phyloP scores from a whole-genome alignment of 2,329 filamentous ascomycete genomes.

The Aspergillus brunneoviolaceus region DNA sequence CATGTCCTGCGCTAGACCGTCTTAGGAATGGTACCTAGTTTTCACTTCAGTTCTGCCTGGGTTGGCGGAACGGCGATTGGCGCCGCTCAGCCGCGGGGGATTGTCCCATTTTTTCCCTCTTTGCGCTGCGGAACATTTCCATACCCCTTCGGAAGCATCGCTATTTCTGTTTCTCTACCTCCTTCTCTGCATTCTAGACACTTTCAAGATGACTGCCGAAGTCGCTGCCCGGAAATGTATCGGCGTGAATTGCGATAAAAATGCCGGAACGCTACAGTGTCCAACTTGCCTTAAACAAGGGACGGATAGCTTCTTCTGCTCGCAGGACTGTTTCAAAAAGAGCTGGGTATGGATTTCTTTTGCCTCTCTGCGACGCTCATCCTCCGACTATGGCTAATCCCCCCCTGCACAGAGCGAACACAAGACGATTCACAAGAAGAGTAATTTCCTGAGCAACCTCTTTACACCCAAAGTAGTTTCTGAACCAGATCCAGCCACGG shows the following conservation, averaged over 20 bases:
- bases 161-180: not conserved
- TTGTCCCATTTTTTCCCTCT: slow-evolving; percentile 12
- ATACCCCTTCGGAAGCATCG: not conserved
- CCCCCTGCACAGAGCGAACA: slow-evolving; percentile 64
- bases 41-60: not conserved
- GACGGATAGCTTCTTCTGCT: slow-evolving; percentile 93
- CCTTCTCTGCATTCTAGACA: not conserved
- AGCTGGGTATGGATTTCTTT: slow-evolving; percentile 75
- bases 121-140: slow-evolving; percentile 3
- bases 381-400: slow-evolving; percentile 15
- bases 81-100: slow-evolving; percentile 9
- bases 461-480: slow-evolving; percentile 78
- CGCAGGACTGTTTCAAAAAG: slow-evolving; percentile 97
- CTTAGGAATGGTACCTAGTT: not conserved
- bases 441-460: slow-evolving; percentile 70
- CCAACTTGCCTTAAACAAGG: slow-evolving; percentile 91
- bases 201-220: slow-evolving; percentile 29
- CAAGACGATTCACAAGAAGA: slow-evolving; percentile 81
- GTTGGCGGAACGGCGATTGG: slow-evolving; percentile 6
- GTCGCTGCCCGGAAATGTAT: slow-evolving; percentile 58
- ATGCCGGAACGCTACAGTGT: slow-evolving; percentile 83
- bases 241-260: slow-evolving; percentile 80
- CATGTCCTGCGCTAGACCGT: not conserved
- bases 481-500: slow-evolving; percentile 89
- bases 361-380: slow-evolving; percentile 26